Evolutionary conservation across 1,139 yeast species (phyloP).

Genomic region (Candida dubliniensis): DNA sequence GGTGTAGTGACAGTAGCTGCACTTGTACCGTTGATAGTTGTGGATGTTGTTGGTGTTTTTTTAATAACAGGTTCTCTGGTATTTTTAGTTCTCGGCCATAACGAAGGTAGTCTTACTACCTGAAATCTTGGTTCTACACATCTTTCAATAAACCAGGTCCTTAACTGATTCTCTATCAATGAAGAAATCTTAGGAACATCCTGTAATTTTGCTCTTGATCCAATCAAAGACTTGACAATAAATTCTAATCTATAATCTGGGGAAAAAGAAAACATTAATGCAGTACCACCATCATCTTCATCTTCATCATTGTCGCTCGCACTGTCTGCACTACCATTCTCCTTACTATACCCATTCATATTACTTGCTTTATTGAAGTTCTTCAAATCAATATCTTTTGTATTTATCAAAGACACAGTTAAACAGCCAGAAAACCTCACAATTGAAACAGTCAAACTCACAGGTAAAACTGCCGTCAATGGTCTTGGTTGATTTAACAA

Average conservation of each 20-base stretch:
- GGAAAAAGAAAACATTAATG: conserved; percentile 81
- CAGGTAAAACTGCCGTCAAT: conserved; percentile 80
- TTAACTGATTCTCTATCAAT: conserved; percentile 74
- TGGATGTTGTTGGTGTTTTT: conserved; percentile 7
- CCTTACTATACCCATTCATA: neutral
- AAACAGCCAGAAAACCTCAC: conserved; percentile 93
- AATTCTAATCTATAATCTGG: conserved; percentile 91
- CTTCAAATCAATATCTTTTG: conserved; percentile 32
- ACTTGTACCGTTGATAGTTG: neutral
- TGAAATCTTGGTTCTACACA: conserved; percentile 94
- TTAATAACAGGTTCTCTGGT: conserved; percentile 45
- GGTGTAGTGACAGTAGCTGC: neutral
- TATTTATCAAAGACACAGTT: conserved; percentile 70
- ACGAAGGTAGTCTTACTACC: conserved; percentile 75
- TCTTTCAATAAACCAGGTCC: conserved; percentile 88
- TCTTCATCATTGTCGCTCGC: conserved; percentile 21
- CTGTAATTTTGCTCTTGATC: conserved; percentile 88
- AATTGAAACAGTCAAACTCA: conserved; percentile 79
- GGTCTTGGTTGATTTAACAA: conserved; percentile 84
- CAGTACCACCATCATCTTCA: conserved; percentile 49
- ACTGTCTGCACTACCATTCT: conserved; percentile 1
- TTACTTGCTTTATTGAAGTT: conserved; percentile 3
- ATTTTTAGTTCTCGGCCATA: conserved; percentile 87
- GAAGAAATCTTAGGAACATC: conserved; percentile 91
- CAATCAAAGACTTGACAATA: conserved; percentile 81